phyloP scores from a whole-genome alignment of 345 rosid species.

The Atalantia buxifolia region DNA sequence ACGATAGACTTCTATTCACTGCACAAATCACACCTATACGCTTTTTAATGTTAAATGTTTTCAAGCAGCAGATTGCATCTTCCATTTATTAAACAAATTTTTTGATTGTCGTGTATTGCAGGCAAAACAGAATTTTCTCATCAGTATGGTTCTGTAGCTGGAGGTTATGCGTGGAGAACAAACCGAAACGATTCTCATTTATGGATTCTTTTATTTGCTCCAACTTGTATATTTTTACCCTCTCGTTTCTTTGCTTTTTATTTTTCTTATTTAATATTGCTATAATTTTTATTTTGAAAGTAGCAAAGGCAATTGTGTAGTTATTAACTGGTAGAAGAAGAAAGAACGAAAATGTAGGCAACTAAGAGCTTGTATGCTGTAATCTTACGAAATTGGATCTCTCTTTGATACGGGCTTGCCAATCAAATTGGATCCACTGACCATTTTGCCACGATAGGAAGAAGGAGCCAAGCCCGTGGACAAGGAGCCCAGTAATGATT shows the following conservation, averaged over 20 bases:
- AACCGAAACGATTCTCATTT: conserved; percentile 29
- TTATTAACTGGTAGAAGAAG: not conserved
- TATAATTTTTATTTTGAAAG: not conserved
- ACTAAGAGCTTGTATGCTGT: not conserved
- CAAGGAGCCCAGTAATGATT: too few species aligned
- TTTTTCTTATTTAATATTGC: not conserved
- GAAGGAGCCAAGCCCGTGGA: too few species aligned
- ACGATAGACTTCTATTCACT: too few species aligned
- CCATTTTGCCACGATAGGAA: too few species aligned
- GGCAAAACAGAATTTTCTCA: conserved; percentile 26
- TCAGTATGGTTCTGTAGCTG: conserved; percentile 23
- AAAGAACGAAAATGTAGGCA: not conserved
- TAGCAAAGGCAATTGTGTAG: not conserved
- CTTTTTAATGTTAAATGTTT: not conserved
- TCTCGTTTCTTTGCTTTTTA: too few species aligned
- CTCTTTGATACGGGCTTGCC: too few species aligned
- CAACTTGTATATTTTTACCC: conserved; percentile 51
- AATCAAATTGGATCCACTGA: too few species aligned
- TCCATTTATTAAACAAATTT: too few species aligned
- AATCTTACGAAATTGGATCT: not conserved
- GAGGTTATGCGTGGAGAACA: conserved; percentile 22
- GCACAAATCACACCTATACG: not conserved
- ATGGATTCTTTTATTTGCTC: conserved; percentile 51
- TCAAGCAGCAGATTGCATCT: not conserved
- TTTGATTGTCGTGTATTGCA: conserved; percentile 17